Evolutionary conservation across 148 eudicot genomes (phyloP).

Genomic region (Fallopia convolvulus): DNA sequence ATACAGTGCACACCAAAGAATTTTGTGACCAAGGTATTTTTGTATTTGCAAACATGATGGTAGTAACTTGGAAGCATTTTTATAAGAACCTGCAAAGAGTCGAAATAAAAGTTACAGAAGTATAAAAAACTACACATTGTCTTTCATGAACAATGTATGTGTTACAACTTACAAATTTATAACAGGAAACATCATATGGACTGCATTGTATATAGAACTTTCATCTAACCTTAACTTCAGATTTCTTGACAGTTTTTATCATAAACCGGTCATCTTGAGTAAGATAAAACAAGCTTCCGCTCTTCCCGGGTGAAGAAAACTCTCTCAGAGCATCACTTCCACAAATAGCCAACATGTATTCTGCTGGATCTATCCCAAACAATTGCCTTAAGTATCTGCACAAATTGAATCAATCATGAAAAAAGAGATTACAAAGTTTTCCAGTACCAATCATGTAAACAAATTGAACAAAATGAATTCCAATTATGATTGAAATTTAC

Average conservation of each 20-base stretch:
- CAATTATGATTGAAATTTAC: constrained; percentile 16
- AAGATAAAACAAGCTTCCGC: constrained; percentile 76
- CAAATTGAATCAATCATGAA: not conserved
- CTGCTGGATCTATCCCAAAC: constrained; percentile 72
- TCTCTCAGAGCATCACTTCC: constrained; percentile 77
- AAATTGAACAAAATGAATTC: not conserved
- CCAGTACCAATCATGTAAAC: not conserved
- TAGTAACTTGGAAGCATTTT: constrained; percentile 76
- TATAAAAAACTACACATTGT: too few species aligned
- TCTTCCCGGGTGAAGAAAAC: constrained; percentile 83
- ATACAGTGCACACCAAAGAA: constrained; percentile 78
- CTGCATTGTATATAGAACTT: not conserved
- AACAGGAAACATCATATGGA: not conserved
- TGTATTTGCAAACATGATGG: constrained; percentile 48
- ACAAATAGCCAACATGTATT: constrained; percentile 84
- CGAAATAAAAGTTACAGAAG: not conserved
- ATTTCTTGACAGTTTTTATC: constrained; percentile 74
- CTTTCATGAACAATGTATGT: too few species aligned
- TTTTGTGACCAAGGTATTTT: constrained; percentile 62
- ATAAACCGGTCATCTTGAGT: constrained; percentile 75
- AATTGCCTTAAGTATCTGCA: constrained; percentile 59
- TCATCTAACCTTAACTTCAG: constrained; percentile 67
- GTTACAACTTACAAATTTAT: not conserved
- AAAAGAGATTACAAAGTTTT: not conserved
- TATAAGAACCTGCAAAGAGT: constrained; percentile 45